Evolutionary conservation across 345 rosid genomes (phyloP).

Genomic region (Sonneratia caseolaris): DNA sequence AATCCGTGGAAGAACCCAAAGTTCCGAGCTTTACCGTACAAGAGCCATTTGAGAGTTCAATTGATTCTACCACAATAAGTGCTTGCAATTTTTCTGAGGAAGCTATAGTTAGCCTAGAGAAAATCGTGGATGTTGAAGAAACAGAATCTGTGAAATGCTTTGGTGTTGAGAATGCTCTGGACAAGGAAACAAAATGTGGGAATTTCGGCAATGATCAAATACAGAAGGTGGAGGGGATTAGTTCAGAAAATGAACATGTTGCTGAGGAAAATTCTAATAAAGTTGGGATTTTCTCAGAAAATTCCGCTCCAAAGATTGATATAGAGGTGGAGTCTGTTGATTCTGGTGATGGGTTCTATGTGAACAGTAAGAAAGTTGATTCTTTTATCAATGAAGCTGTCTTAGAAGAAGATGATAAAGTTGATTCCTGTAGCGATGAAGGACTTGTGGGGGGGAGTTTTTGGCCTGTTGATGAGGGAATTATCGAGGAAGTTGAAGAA

Average conservation of each 20-base stretch:
- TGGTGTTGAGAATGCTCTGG: conserved; percentile 1
- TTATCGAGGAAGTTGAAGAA: conserved; percentile 1
- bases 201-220: conserved; percentile 5
- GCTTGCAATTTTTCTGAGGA: not conserved
- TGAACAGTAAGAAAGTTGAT: not conserved
- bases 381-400: not conserved
- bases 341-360: not conserved
- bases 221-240: conserved; percentile 2
- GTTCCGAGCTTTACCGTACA: conserved; percentile 28
- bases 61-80: not conserved
- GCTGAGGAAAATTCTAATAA: not conserved
- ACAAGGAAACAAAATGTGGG: conserved; percentile 12
- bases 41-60: conserved; percentile 15
- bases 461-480: not conserved
- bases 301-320: not conserved
- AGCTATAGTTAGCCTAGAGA: not conserved
- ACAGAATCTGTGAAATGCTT: not conserved
- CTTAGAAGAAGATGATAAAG: not conserved
- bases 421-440: conserved; percentile 1
- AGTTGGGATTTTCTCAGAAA: not conserved
- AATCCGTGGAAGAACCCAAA: conserved; percentile 47
- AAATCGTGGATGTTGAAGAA: conserved; percentile 2
- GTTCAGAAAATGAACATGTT: conserved; percentile 12
- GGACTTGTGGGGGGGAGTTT: not conserved
- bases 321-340: not conserved